Conservation (phyloP, 2,329 filamentous ascomycete genomes). For the Clonostachys rosea region DNA sequence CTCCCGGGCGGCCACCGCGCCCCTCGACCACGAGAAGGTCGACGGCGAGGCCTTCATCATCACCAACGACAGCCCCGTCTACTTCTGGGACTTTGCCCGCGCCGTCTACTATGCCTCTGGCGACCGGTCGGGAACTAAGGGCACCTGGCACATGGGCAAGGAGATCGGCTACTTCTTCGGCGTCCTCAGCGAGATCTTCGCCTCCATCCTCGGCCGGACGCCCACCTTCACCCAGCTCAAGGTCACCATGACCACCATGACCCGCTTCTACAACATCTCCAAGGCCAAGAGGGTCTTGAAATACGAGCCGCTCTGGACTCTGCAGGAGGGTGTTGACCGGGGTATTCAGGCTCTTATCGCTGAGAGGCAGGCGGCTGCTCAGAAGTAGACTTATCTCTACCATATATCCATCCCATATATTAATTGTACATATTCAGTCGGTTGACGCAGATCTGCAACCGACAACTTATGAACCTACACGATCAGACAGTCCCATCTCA, state of each 20-base stretch:
- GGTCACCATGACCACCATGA: constrained; percentile 68
- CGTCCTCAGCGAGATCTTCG: constrained; percentile 46
- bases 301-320: constrained; percentile 61
- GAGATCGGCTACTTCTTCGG: constrained; percentile 48
- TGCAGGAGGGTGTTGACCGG: constrained; percentile 59
- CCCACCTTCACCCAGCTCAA: constrained; percentile 55
- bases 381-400: constrained; percentile 14
- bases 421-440: no score
- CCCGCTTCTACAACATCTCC: constrained; percentile 70
- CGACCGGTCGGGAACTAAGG: constrained; percentile 41
- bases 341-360: constrained; percentile 47
- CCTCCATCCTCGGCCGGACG: constrained; percentile 41
- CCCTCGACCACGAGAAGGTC: constrained; percentile 68
- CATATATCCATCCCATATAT: no score
- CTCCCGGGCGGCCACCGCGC: constrained; percentile 41
- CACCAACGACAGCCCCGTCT: constrained; percentile 82
- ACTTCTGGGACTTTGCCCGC: constrained; percentile 86
- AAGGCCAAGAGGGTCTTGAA: constrained; percentile 70
- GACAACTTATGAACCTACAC: no score
- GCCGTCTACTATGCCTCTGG: constrained; percentile 68
- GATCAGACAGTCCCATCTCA: no score
- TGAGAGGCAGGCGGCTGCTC: constrained; percentile 32
- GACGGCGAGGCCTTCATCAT: constrained; percentile 88
- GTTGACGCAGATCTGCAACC: no score
- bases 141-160: constrained; percentile 50